Evolutionary conservation across 2,329 filamentous ascomycete species (phyloP), one percentile per base, ranked within the genome.

Genomic region (Ilyonectria robusta): DNA sequence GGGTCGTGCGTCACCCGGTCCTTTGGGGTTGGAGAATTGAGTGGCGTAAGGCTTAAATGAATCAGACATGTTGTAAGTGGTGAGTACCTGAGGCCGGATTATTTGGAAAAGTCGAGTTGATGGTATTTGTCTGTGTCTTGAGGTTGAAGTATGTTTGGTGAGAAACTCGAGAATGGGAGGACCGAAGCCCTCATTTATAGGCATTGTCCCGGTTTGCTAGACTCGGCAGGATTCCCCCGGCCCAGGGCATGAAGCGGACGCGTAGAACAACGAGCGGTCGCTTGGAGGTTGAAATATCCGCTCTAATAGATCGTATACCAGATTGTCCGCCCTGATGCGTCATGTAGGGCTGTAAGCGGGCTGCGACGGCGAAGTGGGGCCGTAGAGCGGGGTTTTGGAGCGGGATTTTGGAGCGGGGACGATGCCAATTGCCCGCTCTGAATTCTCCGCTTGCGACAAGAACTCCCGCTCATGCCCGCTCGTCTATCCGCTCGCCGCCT

Each of bases 1-100:
- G 6, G 81, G 81, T 4, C 80, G 78, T 6, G 72, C 74, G 66
- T 83, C 81, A 13, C 80, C 80, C 10, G 78, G 73, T 17, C 80
- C 80, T 29, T 65, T 74, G 6, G 67, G 68, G 3, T 48, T 29
- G 31, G 40, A 48, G 31, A 53, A 62, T 31, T 44, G 37, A 5
- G 50, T 11, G 23, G 62, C 60, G 33, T 72, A 69, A n/a, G 67
- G 67, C 31, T 62, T 65, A 47, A 66, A 19, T 31, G 31, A 23
- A 26, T 62, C 40, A 19, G 57, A 48, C 66, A 68, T 68, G 37
- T 35, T 48, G 42, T 29, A 29, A 47, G 29, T 31, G 40, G 48
- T 29, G 19, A 29, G 19, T 3, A 6, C 8, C 17, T 33, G 37
- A 48, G 44, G 8, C 10, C n/a, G 37, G 11, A 17, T 13, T 58